phyloP scores from a whole-genome alignment of 2,329 filamentous ascomycete genomes.

The Delphinella strobiligena region DNA sequence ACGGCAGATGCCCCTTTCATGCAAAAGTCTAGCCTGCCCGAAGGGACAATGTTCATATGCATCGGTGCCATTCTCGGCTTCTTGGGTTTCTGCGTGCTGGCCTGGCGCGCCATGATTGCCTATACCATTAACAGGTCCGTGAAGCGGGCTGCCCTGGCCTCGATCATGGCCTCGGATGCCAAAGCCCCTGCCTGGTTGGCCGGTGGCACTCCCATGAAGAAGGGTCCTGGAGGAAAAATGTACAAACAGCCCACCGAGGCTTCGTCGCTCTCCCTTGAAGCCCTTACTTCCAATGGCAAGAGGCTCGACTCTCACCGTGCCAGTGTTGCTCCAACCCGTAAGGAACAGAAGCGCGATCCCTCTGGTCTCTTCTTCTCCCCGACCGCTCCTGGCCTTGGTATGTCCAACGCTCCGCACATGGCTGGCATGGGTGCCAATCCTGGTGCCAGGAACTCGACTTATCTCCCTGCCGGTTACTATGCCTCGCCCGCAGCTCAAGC shows the following conservation, averaged over 20 bases:
- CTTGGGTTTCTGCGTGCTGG: slow-evolving; percentile 66
- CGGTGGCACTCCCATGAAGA: slow-evolving; percentile 34
- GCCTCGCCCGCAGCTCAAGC: slow-evolving; percentile 50
- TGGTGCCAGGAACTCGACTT: slow-evolving; percentile 57
- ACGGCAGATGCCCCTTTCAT: slow-evolving; percentile 82
- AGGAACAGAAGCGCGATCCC: slow-evolving; percentile 2
- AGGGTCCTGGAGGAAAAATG: slow-evolving; percentile 48
- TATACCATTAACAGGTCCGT: slow-evolving; percentile 89
- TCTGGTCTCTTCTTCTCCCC: slow-evolving; percentile 87
- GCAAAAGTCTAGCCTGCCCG: slow-evolving; percentile 71
- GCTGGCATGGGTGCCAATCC: slow-evolving; percentile 10
- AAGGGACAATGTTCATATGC: slow-evolving; percentile 92
- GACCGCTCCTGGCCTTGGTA: slow-evolving; percentile 44
- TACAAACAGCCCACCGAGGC: slow-evolving; percentile 43
- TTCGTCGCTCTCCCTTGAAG: slow-evolving; percentile 30
- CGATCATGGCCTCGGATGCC: slow-evolving; percentile 49
- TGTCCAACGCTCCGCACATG: slow-evolving; percentile 18
- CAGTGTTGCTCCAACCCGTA: background rate
- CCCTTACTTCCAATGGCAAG: slow-evolving; percentile 5
- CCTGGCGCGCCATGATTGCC: slow-evolving; percentile 79
- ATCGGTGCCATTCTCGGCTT: slow-evolving; percentile 82
- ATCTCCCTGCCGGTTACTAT: slow-evolving; percentile 86
- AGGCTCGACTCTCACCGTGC: slow-evolving; percentile 1
- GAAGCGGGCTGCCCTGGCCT: slow-evolving; percentile 67
- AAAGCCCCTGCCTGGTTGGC: slow-evolving; percentile 29